Evolutionary conservation across 352 stramenopile genomes (phyloP).

Genomic region (Thraustochytrium sp.): DNA sequence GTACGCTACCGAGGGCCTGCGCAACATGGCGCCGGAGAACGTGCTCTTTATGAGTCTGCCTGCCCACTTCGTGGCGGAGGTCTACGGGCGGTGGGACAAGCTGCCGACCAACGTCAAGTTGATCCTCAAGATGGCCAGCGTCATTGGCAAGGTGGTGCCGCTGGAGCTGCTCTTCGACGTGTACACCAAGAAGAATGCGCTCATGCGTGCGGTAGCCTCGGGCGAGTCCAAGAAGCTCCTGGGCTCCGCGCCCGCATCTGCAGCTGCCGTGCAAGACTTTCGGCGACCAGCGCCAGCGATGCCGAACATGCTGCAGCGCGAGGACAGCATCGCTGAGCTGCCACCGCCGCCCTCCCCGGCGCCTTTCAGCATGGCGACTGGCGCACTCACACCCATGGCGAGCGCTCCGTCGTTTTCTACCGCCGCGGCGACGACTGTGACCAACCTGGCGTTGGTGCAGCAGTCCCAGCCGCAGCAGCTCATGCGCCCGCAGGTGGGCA

Average conservation of each 20-base stretch:
- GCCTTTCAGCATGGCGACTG: no score
- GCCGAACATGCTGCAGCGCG: neutral
- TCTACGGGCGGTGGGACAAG: slow-evolving; percentile 16
- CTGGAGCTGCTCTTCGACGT: neutral
- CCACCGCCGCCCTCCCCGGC: neutral
- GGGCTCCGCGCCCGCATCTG: neutral
- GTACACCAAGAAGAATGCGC: slow-evolving; percentile 22
- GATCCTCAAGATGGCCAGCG: slow-evolving; percentile 29
- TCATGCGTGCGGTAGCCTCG: neutral
- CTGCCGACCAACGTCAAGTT: neutral
- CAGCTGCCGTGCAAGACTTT: neutral
- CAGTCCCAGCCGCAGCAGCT: neutral
- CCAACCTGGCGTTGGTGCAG: neutral
- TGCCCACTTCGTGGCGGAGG: slow-evolving; percentile 24
- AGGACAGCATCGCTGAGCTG: slow-evolving; percentile 10
- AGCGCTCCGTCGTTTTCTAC: no score
- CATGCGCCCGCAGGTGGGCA: neutral
- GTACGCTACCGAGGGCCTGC: neutral
- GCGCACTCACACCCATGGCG: no score
- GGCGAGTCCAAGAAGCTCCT: neutral
- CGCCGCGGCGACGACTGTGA: no score
- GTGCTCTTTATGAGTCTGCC: neutral
- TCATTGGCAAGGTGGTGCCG: neutral
- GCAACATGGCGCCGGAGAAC: slow-evolving; percentile 2
- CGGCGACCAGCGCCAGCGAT: neutral